Percentiles rank a stretch among this genome's conserved stretches.
Conservation (phyloP, 2,329 filamentous ascomycete species). For the Coniochaeta hoffmannii region DNA sequence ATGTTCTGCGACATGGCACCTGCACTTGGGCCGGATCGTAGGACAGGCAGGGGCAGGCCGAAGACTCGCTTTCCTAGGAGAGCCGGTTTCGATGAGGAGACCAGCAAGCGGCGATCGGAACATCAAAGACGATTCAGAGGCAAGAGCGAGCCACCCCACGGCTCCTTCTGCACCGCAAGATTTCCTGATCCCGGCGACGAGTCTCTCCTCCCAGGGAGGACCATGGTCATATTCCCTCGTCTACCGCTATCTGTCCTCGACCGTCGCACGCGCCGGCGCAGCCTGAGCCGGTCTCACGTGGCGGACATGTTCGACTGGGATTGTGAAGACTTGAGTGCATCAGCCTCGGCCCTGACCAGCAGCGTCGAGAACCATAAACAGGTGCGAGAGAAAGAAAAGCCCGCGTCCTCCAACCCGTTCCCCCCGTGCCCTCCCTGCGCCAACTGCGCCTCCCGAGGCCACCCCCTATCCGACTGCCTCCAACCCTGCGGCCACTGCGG, state of each 20-base stretch:
- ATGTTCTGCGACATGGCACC: background rate
- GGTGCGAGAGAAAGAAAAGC: background rate
- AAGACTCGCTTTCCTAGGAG: background rate
- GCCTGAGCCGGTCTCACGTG: constrained; percentile 27
- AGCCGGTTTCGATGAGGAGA: background rate
- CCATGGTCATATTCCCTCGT: constrained; percentile 28
- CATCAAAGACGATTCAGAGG: background rate
- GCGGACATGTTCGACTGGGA: constrained; percentile 25
- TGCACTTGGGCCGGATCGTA: background rate
- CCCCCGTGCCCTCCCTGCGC: constrained; percentile 11
- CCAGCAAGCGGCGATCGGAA: background rate
- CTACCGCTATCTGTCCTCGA: constrained; percentile 21
- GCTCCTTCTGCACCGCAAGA: constrained; percentile 14
- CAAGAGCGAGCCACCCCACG: constrained; percentile 9
- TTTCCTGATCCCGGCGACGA: constrained; percentile 14
- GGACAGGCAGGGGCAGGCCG: background rate
- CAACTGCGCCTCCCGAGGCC: constrained; percentile 21
- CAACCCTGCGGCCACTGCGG: constrained; percentile 27
- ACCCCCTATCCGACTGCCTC: constrained; percentile 18
- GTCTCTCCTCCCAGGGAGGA: constrained; percentile 9
- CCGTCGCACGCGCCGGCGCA: constrained; percentile 23
- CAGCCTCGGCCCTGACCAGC: background rate
- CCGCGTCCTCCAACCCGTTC: background rate
- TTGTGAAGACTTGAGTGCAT: background rate
- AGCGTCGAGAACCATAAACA: background rate